These are phyloP conservation scores for Fusarium piperis DNA, from an alignment of 2,329 filamentous ascomycete species.

Conservation along the genomic window DNA sequence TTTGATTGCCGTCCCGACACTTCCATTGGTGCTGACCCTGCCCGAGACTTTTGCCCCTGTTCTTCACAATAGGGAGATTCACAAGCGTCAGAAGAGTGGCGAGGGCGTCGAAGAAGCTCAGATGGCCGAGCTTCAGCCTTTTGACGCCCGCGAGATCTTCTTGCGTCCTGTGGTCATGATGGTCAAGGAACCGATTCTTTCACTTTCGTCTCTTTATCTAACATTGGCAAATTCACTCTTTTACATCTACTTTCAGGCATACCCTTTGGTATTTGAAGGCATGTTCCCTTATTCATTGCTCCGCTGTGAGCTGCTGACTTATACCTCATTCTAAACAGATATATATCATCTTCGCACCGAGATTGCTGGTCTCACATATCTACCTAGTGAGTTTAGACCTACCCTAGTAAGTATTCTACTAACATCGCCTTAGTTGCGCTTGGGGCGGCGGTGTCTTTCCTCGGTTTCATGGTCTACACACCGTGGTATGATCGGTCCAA, in stretches of 20 bases:
- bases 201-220: conserved; percentile 58
- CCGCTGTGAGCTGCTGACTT: neutral
- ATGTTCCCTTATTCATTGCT: neutral
- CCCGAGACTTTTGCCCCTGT: conserved; percentile 62
- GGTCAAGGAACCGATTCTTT: conserved; percentile 60
- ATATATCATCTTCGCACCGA: conserved; percentile 57
- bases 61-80: conserved; percentile 59
- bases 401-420: conserved; percentile 34
- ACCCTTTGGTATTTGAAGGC: conserved; percentile 59
- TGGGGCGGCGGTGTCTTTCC: conserved; percentile 36
- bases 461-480: conserved; percentile 40
- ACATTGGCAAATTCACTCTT: conserved; percentile 61
- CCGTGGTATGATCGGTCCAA: conserved; percentile 41
- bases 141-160: conserved; percentile 56
- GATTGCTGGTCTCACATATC: conserved; percentile 57
- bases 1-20: conserved; percentile 40
- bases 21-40: conserved; percentile 49
- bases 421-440: conserved; percentile 31
- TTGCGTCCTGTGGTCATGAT: conserved; percentile 60
- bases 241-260: conserved; percentile 63
- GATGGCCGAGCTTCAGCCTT: conserved; percentile 48
- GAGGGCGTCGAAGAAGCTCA: conserved; percentile 48
- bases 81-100: conserved; percentile 54
- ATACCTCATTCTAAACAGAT: conserved; percentile 8
- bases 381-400: conserved; percentile 52